Evolutionary conservation across 352 stramenopile genomes (phyloP).

Genomic region (Phytophthora megakarya): DNA sequence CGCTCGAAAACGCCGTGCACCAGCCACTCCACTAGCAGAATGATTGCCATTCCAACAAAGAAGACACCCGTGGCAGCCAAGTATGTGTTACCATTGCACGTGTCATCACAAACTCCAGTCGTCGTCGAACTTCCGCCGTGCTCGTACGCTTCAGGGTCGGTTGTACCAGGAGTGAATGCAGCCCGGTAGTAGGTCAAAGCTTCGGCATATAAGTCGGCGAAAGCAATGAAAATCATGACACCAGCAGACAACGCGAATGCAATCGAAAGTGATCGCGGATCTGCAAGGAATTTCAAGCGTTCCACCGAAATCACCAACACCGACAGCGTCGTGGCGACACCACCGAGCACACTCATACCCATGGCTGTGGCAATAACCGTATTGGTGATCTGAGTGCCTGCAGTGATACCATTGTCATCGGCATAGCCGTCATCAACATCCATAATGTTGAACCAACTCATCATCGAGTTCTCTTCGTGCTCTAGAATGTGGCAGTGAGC

Average conservation of each 20-base stretch:
- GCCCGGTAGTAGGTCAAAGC: constrained; percentile 60
- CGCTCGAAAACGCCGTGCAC: constrained; percentile 53
- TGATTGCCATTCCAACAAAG: constrained; percentile 64
- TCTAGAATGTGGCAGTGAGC: constrained; percentile 79
- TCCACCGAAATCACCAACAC: constrained; percentile 66
- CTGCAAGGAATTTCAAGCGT: constrained; percentile 63
- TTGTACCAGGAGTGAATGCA: constrained; percentile 51
- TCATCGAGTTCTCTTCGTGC: constrained; percentile 80
- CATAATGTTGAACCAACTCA: constrained; percentile 66
- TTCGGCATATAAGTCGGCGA: constrained; percentile 64
- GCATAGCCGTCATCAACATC: constrained; percentile 49
- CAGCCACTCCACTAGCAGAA: constrained; percentile 67
- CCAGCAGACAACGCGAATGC: constrained; percentile 71
- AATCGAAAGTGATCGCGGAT: constrained; percentile 57
- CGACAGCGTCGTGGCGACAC: constrained; percentile 65
- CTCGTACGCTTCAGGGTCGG: constrained; percentile 71
- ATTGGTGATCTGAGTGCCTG: constrained; percentile 44
- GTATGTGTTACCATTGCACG: constrained; percentile 64
- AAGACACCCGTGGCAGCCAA: constrained; percentile 57
- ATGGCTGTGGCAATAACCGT: constrained; percentile 63
- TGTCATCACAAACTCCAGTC: constrained; percentile 59
- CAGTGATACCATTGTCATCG: constrained; percentile 45
- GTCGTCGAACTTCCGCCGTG: constrained; percentile 40
- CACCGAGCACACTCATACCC: constrained; percentile 71
- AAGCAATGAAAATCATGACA: constrained; percentile 78